Percentiles rank a stretch among this genome's conserved stretches.
Evolutionary conservation across 1,284 basidiomycete genomes (phyloP).

Genomic region (Xerocomus cyaneibrunnescens): DNA sequence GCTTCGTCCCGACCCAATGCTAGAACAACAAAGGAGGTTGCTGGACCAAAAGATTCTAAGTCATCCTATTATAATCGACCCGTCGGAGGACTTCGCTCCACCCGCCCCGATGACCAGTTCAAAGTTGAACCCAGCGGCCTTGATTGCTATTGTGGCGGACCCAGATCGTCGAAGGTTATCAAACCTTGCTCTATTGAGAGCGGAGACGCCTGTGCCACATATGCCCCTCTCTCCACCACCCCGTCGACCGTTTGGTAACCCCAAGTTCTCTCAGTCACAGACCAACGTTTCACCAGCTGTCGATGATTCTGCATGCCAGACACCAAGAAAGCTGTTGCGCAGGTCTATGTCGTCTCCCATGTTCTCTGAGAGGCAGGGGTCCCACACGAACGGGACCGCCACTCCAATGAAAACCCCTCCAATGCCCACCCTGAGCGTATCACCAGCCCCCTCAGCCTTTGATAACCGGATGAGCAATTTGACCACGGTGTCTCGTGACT

Average conservation of each 20-base stretch:
- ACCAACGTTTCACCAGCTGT: slow-evolving; percentile 42
- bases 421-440: slow-evolving; percentile 33
- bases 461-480: slow-evolving; percentile 35
- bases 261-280: slow-evolving; percentile 55
- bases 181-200: slow-evolving; percentile 41
- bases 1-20: slow-evolving; percentile 33
- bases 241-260: slow-evolving; percentile 47
- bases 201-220: slow-evolving; percentile 55
- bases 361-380: slow-evolving; percentile 46
- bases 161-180: slow-evolving; percentile 32
- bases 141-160: slow-evolving; percentile 16
- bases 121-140: slow-evolving; percentile 7
- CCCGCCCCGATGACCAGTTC: slow-evolving; percentile 14
- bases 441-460: slow-evolving; percentile 32
- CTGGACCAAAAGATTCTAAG: slow-evolving; percentile 31
- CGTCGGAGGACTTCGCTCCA: slow-evolving; percentile 26
- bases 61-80: slow-evolving; percentile 34
- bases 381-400: slow-evolving; percentile 31
- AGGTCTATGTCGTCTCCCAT: slow-evolving; percentile 51
- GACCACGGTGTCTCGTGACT: slow-evolving; percentile 40
- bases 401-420: slow-evolving; percentile 43
- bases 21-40: slow-evolving; percentile 29
- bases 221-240: slow-evolving; percentile 64
- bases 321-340: slow-evolving; percentile 32
- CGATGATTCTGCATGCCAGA: slow-evolving; percentile 5